A percentile compares a stretch with the other conserved stretches of the same genome.
These are phyloP conservation scores for Mrakia blollopis DNA, from an alignment of 768 basidiomycete species.

Conservation along the genomic window DNA sequence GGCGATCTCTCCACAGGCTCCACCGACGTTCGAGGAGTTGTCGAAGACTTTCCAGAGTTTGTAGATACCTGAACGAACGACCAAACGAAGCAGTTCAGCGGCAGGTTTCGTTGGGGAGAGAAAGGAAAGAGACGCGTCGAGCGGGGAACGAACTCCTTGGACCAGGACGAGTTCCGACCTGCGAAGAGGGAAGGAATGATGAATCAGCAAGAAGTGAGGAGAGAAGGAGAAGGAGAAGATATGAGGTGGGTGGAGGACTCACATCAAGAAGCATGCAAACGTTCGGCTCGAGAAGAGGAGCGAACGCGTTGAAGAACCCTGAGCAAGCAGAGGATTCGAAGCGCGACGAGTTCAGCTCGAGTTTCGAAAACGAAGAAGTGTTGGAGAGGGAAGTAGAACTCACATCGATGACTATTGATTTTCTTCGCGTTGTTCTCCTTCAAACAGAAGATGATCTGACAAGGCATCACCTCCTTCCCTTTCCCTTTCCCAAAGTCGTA, in stretches of 20 bases:
- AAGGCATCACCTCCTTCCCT: conserved; percentile 61
- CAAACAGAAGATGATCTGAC: conserved; percentile 68
- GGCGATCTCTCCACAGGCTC: conserved; percentile 33
- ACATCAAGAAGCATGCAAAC: conserved; percentile 35
- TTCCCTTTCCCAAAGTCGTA: conserved; percentile 24
- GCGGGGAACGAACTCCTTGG: background rate
- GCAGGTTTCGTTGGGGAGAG: background rate
- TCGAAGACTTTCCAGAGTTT: conserved; percentile 33
- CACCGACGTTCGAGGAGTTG: conserved; percentile 29
- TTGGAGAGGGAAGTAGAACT: background rate
- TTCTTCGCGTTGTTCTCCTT: conserved; percentile 33
- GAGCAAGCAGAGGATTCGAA: background rate
- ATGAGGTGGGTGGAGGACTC: too few species aligned
- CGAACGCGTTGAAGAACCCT: conserved; percentile 50
- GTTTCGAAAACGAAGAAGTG: too few species aligned
- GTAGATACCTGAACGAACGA: conserved; percentile 30
- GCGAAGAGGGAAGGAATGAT: too few species aligned
- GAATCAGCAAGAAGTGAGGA: too few species aligned
- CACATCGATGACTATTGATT: conserved; percentile 31
- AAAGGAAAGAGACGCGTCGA: background rate
- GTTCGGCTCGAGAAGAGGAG: conserved; percentile 26
- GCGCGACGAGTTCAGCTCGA: background rate
- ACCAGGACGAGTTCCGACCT: conserved; percentile 21
- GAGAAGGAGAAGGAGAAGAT: too few species aligned
- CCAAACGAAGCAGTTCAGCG: background rate